Evolutionary conservation across 257 asterid species (phyloP).

Genomic region (Henckelia pumila): DNA sequence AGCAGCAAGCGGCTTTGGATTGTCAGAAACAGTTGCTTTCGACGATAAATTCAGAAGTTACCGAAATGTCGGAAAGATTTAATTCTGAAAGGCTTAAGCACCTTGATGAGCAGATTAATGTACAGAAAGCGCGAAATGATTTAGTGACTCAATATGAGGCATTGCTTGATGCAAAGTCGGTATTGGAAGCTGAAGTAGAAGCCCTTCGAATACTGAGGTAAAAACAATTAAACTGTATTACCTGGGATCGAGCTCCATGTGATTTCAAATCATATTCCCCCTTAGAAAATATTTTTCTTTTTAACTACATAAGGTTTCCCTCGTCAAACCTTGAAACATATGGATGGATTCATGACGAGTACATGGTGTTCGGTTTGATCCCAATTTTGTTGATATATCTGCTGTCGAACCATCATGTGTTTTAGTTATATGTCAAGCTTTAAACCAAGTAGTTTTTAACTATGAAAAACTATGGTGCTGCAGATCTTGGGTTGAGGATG

Average conservation of each 20-base stretch:
- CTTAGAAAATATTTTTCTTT: neutral
- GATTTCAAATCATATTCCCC: no score
- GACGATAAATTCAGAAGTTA: slow-evolving; percentile 57
- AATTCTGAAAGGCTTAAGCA: slow-evolving; percentile 39
- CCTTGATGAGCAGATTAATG: slow-evolving; percentile 37
- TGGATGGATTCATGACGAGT: no score
- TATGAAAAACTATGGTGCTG: slow-evolving; percentile 23
- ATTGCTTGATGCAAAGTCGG: slow-evolving; percentile 60
- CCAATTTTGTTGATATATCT: no score
- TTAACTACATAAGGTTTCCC: neutral
- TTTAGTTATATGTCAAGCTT: neutral
- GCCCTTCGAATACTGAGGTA: slow-evolving; percentile 83
- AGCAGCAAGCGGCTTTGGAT: slow-evolving; percentile 76
- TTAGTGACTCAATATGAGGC: slow-evolving; percentile 51
- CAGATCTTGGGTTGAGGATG: slow-evolving; percentile 97
- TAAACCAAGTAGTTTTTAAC: neutral
- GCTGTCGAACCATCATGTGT: neutral
- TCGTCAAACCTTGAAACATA: no score
- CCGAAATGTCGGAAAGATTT: slow-evolving; percentile 63
- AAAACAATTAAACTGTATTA: neutral
- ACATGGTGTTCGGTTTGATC: no score
- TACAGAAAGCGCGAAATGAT: slow-evolving; percentile 32
- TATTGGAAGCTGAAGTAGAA: slow-evolving; percentile 82
- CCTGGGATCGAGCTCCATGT: no score
- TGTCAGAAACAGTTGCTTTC: slow-evolving; percentile 81